These are phyloP conservation scores for Lycium ferocissimum DNA, from an alignment of 257 asterid genomes.

Conservation along the genomic window DNA sequence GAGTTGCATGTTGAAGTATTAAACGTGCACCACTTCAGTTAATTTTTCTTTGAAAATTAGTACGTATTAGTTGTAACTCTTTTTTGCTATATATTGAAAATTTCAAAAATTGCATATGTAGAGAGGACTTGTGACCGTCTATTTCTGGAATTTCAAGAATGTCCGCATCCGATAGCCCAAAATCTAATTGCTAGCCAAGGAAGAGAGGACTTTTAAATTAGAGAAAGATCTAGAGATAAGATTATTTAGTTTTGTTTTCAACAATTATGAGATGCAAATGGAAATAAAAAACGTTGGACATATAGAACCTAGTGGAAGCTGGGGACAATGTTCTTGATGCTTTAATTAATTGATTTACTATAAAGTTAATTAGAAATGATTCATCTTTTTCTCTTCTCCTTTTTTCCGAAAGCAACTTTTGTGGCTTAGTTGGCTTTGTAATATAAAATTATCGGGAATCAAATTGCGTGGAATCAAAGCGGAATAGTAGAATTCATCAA, in stretches of 20 bases:
- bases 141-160: slow-evolving; percentile 2
- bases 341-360: neutral
- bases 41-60: too few species aligned
- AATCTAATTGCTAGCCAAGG: neutral
- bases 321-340: slow-evolving; percentile 13
- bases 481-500: slow-evolving; percentile 10
- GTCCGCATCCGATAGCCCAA: slow-evolving; percentile 15
- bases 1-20: too few species aligned
- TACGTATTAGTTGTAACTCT: too few species aligned
- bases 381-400: neutral
- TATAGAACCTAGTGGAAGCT: neutral
- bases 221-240: neutral
- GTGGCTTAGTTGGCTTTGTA: neutral
- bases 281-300: neutral
- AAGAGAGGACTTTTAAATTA: neutral
- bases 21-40: too few species aligned
- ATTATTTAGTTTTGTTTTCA: neutral
- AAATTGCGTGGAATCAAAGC: neutral
- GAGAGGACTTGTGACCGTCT: too few species aligned
- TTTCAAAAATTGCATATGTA: too few species aligned
- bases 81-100: too few species aligned
- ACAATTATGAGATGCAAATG: neutral
- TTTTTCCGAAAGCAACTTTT: slow-evolving; percentile 8
- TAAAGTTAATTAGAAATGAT: slow-evolving; percentile 27
- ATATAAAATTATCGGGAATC: neutral